These are phyloP conservation scores for Isoetes engelmannii DNA, from an alignment of 83 land plant genomes.

Conservation along the genomic window DNA sequence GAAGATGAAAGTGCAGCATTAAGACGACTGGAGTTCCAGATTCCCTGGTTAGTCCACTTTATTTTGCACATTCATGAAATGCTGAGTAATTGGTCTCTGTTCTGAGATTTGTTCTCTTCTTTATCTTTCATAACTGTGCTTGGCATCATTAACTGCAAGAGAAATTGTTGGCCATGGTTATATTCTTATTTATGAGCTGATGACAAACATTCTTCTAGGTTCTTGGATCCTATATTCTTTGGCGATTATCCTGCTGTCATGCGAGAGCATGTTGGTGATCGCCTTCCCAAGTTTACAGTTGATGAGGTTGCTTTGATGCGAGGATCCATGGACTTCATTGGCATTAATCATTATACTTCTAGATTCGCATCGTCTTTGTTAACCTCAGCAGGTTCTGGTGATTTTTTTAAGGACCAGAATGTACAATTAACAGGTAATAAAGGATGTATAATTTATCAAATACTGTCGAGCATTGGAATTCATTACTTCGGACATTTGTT, in stretches of 20 bases:
- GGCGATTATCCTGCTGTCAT: constrained; percentile 64
- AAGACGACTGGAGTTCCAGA: constrained; percentile 64
- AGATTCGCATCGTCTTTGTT: constrained; percentile 36
- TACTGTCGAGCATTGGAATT: too few relatives aligned
- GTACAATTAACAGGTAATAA: constrained; percentile 52
- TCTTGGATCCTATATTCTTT: constrained; percentile 58
- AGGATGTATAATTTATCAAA: too few relatives aligned
- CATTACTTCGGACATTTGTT: too few relatives aligned
- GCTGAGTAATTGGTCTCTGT: too few relatives aligned
- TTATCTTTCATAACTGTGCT: too few relatives aligned
- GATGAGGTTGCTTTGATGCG: constrained; percentile 38
- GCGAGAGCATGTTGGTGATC: constrained; percentile 45
- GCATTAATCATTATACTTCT: constrained; percentile 65
- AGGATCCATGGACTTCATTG: constrained; percentile 52
- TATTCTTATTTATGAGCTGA: too few relatives aligned
- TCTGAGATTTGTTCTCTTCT: too few relatives aligned
- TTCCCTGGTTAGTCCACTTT: constrained; percentile 58
- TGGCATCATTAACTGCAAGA: too few relatives aligned
- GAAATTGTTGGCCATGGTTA: too few relatives aligned
- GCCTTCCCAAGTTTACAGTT: constrained; percentile 51
- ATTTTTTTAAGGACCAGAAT: constrained; percentile 40
- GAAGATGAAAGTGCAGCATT: constrained; percentile 49
- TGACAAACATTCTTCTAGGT: constrained; percentile 41
- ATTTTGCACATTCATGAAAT: too few relatives aligned
- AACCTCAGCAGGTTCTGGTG: constrained; percentile 12